Evolutionary conservation across 805 yeast species (phyloP), one percentile per base, ranked within the genome.

Genomic region (Cyberlindnera lachancei): DNA sequence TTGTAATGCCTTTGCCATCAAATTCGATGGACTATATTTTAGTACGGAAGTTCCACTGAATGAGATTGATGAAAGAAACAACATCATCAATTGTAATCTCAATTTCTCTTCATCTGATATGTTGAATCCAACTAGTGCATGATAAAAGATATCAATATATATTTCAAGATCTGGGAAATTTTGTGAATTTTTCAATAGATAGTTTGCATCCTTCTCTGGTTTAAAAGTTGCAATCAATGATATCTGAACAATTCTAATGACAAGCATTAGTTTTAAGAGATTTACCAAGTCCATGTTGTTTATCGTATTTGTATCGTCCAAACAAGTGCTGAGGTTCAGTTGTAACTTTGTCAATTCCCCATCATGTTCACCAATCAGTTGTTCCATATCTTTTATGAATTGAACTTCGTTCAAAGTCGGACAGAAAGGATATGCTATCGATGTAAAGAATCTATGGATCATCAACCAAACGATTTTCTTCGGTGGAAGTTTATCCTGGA

Each of bases 331-430:
- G 35, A 61, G 47, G 12, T 46, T 40, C 15, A 61, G n/a, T 19
- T 49, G 53, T n/a, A 59, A 37, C 31, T 41, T 37, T 14, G 40
- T 14, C n/a, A 46, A 48, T n/a, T 39, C 30, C 21, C 52, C 47
- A 5, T 53, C 57, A 13, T 43, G 41, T 6, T 52, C 39, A 22
- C 76, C 81, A 16, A 76, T 54, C 12, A 75, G 60, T 19, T 61
- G 46, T 0, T 59, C 38, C 15, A 75, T 46, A 21, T 62, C 59
- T 7, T 36, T 32, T 24, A 59, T 58, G 45, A 73, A 70, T 15
- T 57, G 61, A 30, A 41, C 56, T 49, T 78, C 83, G 48, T 76
- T 79, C 18, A 79, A 48, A 35, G 71, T 69, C 4, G 88, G 87
- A 8, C 79, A 68, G 45, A 78, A 79, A 5, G 78, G 59, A 26